phyloP scores from a whole-genome alignment of 768 basidiomycete species.

The Pulveroboletus ravenelii region DNA sequence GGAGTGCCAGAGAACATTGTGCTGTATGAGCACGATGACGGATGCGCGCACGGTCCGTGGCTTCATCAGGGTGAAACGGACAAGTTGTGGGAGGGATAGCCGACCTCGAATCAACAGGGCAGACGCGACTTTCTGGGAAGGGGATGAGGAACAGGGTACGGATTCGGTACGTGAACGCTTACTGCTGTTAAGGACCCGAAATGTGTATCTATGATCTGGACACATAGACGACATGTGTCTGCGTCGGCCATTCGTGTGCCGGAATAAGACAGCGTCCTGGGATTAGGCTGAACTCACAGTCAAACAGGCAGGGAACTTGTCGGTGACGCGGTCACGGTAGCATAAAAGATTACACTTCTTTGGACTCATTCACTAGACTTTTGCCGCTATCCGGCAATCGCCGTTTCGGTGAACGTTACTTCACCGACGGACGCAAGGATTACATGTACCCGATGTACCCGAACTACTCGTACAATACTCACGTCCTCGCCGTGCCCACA shows the following conservation, averaged over 20 bases:
- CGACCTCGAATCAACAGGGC: conserved; percentile 79
- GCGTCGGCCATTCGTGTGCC: conserved; percentile 52
- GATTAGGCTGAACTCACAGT: not conserved
- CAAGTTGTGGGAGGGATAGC: conserved; percentile 62
- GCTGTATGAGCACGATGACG: conserved; percentile 79
- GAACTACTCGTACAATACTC: not conserved
- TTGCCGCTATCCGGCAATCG: conserved; percentile 2
- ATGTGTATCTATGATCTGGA: conserved; percentile 57
- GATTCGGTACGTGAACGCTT: conserved; percentile 21
- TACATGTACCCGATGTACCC: conserved; percentile 8
- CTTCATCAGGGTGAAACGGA: conserved; percentile 64
- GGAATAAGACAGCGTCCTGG: not conserved
- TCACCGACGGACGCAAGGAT: not conserved
- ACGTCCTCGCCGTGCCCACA: conserved; percentile 1
- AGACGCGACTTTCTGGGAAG: conserved; percentile 61
- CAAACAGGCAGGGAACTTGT: not conserved
- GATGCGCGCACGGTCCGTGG: conserved; percentile 64
- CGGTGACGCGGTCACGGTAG: not conserved
- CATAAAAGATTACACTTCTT: conserved; percentile 10
- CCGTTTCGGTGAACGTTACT: not conserved
- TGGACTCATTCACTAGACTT: not conserved
- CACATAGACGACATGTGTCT: conserved; percentile 56
- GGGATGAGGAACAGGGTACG: not conserved
- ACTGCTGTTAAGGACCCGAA: conserved; percentile 67
- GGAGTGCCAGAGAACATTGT: conserved; percentile 87